Base-by-base conservation (phyloP, 192 early-diverging fungal species). In the Coemansia sp. region DNA sequence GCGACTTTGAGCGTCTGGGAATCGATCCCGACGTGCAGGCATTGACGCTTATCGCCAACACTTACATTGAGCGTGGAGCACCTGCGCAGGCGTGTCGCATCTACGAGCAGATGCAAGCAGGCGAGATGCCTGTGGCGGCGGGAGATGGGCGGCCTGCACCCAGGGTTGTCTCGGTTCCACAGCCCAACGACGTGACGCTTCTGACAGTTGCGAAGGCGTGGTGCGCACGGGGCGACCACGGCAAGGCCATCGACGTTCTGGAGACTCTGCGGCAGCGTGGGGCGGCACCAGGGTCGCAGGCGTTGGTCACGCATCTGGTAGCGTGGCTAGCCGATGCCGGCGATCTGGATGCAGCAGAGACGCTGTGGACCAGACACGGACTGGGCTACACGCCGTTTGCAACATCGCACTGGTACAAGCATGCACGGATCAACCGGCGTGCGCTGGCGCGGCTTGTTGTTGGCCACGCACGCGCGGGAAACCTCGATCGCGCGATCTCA, bases 361-460 rank as follows among this genome's bases (percentile, higher is more conserved):
- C 37, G 0, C 10, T 67, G 14, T 69, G 67, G 76, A 42, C 22
- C 13, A 39, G 43, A 20, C 57, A 62, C 41, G 70, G 67, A 6
- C 63, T 41, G 7, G 49, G 2, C 7, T 65, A 56, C 41, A 25
- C 38, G 8, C 55, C 17, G 0, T 44, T 48, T 11, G 48, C 44
- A 12, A 14, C 63, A 6, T 13, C 38, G 19, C 9, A 7, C 7
- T 4, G 55, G 16, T 40, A 12, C 14, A 40, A 59, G 7, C 5
- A n/a, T 42, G 19, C 56, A 0, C 42, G 50, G 37, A 4, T 65
- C 16, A 78, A 78, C 25, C 37, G 48, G 10, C 39, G 71, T n/a
- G 76, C 76, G 22, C 59, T 78, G 40, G 51, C 63, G n/a, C 72
- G 72, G 40, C 66, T 77, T 16, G 48, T 67, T 5, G 42, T 77